Base-by-base conservation (phyloP, 805 yeast genomes). In the Candida schatavii region DNA sequence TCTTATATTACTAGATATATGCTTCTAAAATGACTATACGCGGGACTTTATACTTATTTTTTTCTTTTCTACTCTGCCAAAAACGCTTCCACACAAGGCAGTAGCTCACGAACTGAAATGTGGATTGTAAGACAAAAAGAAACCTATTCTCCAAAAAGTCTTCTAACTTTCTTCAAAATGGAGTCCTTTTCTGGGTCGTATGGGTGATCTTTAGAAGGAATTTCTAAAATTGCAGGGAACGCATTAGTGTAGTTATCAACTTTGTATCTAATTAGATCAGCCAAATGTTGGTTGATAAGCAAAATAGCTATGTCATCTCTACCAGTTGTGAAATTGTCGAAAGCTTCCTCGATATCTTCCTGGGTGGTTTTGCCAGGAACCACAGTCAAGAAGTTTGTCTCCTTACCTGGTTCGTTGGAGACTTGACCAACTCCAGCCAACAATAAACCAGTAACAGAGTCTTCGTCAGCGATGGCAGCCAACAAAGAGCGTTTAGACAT, bases 131-230 rank as follows among this genome's bases (percentile, higher is more conserved):
- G 27, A 23, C 11, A 23, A 11, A 23, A 23, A 11, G 10, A 23
- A 7, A 28, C 50, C 39, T 72, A 88, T 68, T 93, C 98, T 35
- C 99, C 98, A 70, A 91, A 90, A 49, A 93, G 70, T 61, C 96
- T 82, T 72, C 96, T 85, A 26, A 93, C 99, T 62, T 96, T 85
- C 68, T 91, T 83, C 66, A 93, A 75, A 31, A 93, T 89, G 17
- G 96, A 85, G 66, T 93, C 99, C 80, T 91, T 93, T 63, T 91
- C 98, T 17, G 99, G 99, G 63, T 93, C 95, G 63, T 93, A 93
- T 18, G 99, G 98, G 63, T 93, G 98, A 59, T 93, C 99, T 71
- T 93, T 93, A 13, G 97, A 88, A 21, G 99, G 99, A 47, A 93
- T 93, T 68, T 93, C 99, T 57, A 93, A 74, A 37, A 93, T 80